A percentile compares a stretch with the other conserved stretches of the same genome.
phyloP scores from a whole-genome alignment of 2,329 filamentous ascomycete genomes.

The Periconia digitata region DNA sequence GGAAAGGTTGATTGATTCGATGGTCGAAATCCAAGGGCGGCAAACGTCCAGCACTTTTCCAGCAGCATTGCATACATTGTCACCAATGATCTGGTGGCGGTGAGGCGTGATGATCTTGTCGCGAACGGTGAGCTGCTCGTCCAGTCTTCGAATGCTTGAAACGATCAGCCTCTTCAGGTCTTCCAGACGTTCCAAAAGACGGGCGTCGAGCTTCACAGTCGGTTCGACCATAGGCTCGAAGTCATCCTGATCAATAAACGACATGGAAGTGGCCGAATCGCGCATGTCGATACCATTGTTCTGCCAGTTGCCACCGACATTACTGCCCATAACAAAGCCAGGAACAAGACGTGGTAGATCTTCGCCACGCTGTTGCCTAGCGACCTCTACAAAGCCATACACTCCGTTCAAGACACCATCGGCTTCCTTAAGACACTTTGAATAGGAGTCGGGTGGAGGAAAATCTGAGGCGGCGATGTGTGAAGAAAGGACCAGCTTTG shows the following conservation, averaged over 20 bases:
- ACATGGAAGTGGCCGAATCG: conserved; percentile 65
- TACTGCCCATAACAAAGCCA: conserved; percentile 87
- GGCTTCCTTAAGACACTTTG: conserved; percentile 96
- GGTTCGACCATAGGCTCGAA: conserved; percentile 74
- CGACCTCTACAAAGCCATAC: conserved; percentile 94
- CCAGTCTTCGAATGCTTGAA: conserved; percentile 82
- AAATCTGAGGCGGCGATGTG: conserved; percentile 97
- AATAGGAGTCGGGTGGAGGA: conserved; percentile 88
- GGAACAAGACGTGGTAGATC: conserved; percentile 91
- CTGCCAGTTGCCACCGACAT: conserved; percentile 83
- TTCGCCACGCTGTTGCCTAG: conserved; percentile 87
- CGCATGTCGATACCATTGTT: conserved; percentile 65
- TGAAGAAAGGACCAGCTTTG: conserved; percentile 96
- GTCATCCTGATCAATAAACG: conserved; percentile 84
- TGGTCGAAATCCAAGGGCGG: conserved; percentile 82
- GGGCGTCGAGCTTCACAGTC: conserved; percentile 71
- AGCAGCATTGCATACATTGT: conserved; percentile 77
- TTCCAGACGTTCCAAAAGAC: conserved; percentile 79
- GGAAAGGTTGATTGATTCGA: conserved; percentile 90
- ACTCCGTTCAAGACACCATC: conserved; percentile 93
- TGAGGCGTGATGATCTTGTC: conserved; percentile 81
- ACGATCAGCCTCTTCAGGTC: conserved; percentile 83
- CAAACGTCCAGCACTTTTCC: conserved; percentile 84
- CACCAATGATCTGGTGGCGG: conserved; percentile 77
- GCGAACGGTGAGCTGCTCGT: conserved; percentile 75